Evolutionary conservation across 2,329 filamentous ascomycete genomes (phyloP).

Genomic region (Mycogone perniciosa): DNA sequence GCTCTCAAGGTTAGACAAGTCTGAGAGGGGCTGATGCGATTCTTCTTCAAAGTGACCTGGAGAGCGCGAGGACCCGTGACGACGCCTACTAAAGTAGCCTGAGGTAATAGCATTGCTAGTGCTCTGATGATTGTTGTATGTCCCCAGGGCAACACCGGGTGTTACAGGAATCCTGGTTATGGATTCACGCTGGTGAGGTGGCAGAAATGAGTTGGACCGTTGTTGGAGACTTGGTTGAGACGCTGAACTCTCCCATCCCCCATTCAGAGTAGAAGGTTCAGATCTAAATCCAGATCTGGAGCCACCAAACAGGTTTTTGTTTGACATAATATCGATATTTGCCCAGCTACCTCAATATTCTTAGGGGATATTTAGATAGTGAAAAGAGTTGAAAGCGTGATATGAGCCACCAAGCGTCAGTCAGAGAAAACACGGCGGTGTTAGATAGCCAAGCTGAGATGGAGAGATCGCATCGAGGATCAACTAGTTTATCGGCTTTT

Average conservation of each 20-base stretch:
- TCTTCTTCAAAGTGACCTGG: background rate
- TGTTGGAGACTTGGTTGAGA: background rate
- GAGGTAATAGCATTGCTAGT: background rate
- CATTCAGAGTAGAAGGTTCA: background rate
- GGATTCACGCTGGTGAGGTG: background rate
- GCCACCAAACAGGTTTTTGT: no score
- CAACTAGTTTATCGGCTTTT: no score
- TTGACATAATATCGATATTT: no score
- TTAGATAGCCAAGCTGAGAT: no score
- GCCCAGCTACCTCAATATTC: no score
- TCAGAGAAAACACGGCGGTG: no score
- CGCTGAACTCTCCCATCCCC: background rate
- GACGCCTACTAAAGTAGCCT: background rate
- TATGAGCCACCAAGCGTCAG: no score
- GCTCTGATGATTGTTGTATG: background rate
- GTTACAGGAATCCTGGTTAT: conserved; percentile 9
- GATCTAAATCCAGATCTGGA: background rate
- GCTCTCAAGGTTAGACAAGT: no score
- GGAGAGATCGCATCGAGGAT: no score
- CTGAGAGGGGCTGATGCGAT: background rate
- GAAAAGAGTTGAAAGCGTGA: no score
- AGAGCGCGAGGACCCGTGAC: background rate
- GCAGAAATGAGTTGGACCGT: background rate
- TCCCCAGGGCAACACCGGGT: conserved; percentile 7
- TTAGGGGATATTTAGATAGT: no score